These are phyloP conservation scores for Aspergillus brunneoviolaceus DNA, from an alignment of 2,329 filamentous ascomycete genomes.

Conservation along the genomic window DNA sequence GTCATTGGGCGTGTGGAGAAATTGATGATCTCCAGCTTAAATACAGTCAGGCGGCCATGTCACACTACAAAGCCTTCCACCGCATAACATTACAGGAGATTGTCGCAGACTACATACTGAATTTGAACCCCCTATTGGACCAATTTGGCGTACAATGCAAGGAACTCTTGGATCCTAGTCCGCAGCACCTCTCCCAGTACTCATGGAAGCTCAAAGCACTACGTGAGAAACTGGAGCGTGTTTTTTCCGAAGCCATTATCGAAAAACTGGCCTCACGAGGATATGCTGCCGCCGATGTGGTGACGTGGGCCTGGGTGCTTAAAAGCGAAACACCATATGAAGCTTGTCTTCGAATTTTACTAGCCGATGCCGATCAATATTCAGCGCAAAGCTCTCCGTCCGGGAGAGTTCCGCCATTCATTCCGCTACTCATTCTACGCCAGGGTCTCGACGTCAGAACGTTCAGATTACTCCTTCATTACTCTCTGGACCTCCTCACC, in stretches of 20 bases:
- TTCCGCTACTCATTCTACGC: constrained; percentile 49
- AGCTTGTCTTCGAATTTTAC: constrained; percentile 39
- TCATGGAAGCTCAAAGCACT: constrained; percentile 9
- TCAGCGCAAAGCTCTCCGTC: constrained; percentile 1
- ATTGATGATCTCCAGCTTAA: constrained; percentile 11
- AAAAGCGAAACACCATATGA: constrained; percentile 35
- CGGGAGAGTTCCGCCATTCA: constrained; percentile 44
- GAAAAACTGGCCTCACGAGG: constrained; percentile 32
- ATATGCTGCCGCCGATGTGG: constrained; percentile 42
- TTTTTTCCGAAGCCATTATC: constrained; percentile 33
- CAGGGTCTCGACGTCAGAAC: constrained; percentile 40
- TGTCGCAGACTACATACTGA: constrained; percentile 39
- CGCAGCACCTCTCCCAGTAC: not conserved
- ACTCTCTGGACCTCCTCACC: constrained; percentile 38
- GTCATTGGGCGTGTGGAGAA: constrained; percentile 9
- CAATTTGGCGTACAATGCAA: not conserved
- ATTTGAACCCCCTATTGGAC: constrained; percentile 32
- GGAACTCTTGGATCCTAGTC: not conserved
- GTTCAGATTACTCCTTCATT: constrained; percentile 45
- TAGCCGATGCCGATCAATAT: constrained; percentile 27
- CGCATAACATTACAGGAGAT: constrained; percentile 35
- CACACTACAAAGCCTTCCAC: constrained; percentile 12
- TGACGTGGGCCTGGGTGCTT: constrained; percentile 50
- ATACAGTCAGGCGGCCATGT: constrained; percentile 12
- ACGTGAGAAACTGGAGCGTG: constrained; percentile 28